These are phyloP conservation scores for Aspergillus chevalieri DNA, from an alignment of 2,329 filamentous ascomycete species.

Conservation along the genomic window DNA sequence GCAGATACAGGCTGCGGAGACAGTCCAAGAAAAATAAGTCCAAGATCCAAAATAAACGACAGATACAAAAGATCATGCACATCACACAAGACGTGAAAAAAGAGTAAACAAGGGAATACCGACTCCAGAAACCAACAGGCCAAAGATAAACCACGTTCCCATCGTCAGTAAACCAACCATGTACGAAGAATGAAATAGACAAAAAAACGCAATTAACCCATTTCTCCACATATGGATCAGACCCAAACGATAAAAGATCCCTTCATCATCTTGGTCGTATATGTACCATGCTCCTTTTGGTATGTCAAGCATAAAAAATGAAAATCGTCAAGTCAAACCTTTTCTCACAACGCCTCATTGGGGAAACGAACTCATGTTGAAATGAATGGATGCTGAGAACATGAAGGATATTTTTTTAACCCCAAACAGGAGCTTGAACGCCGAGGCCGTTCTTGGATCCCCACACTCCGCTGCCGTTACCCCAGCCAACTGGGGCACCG, in stretches of 20 bases:
- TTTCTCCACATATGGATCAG: constrained; percentile 18
- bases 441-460: constrained; percentile 74
- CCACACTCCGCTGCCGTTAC: constrained; percentile 76
- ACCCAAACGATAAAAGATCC: constrained; percentile 13
- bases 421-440: constrained; percentile 91
- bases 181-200: constrained; percentile 10
- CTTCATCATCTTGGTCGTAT: constrained; percentile 19
- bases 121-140: constrained; percentile 27
- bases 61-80: constrained; percentile 5
- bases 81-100: constrained; percentile 11
- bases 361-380: constrained; percentile 14
- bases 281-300: constrained; percentile 28
- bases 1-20: not conserved
- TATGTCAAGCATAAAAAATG: constrained; percentile 14
- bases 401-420: constrained; percentile 46
- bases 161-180: constrained; percentile 25
- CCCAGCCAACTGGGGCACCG: constrained; percentile 54
- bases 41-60: constrained; percentile 3
- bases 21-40: not conserved
- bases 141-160: constrained; percentile 16
- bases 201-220: constrained; percentile 9
- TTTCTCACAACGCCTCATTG: constrained; percentile 24
- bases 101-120: constrained; percentile 17
- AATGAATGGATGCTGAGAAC: constrained; percentile 6
- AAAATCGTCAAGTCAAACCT: constrained; percentile 4